Evolutionary conservation across 495 filamentous ascomycete genomes (phyloP), one percentile per base, ranked within the genome.

Genomic region (Neurospora sp.): DNA sequence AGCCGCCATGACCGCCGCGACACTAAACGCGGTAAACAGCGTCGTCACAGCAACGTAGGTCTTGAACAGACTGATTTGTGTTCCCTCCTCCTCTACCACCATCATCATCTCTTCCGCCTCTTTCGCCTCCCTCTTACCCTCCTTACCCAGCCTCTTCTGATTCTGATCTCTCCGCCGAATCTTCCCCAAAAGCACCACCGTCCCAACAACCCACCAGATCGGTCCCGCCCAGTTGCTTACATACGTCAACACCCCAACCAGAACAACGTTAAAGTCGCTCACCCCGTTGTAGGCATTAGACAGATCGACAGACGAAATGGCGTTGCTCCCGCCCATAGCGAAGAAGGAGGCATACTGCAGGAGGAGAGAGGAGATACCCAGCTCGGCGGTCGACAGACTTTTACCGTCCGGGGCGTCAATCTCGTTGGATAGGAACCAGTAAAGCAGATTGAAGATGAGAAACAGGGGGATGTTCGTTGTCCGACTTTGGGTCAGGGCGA

Each of bases 151-250:
- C 35, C 35, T 35, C 35, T 35, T 35, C 35, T 35, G 35, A 35
- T 6, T 59, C 54, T 31, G 54, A 35, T 66, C 54, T 14, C 27
- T 35, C 1, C 27, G 23, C 54, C 54, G 35, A 1, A 66, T 66
- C 54, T 27, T 66, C n/a, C 84, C 75, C 27, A 91, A 85, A 14
- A 93, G 81, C 44, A 91, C 78, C 18, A 84, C 80, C 38, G 86
- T 87, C 37, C 87, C 89, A 46, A 86, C 88, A 8, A 85, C 85
- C 93, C 94, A 99, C 89, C 92, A 98, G 20, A 98, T 88, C 1
- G 94, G 90, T 4, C 92, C 96, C 3, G 92, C 89, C 95, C 95
- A 99, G 79, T 99, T 99, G 75, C 91, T 87, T 5, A 92, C 79
- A 77, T 97, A 97, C 7, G 94, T 94, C 66, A 99, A 83, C 6